Evolutionary conservation across 169 alveolate genomes (phyloP).

Genomic region (Besnoitia besnoiti): DNA sequence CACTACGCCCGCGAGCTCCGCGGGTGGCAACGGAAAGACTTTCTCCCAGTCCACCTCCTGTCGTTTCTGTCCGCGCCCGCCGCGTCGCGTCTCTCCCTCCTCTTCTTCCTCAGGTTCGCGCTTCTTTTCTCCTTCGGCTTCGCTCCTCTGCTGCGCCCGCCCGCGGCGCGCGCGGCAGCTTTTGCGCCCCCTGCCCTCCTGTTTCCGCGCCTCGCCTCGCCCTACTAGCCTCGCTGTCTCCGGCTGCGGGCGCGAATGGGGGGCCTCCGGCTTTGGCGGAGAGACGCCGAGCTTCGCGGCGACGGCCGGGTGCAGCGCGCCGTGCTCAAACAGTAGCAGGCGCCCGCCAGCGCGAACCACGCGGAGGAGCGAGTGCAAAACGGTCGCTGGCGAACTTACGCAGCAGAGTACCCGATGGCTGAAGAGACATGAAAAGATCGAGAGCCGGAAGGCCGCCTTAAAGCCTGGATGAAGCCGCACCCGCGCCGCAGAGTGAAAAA

Average conservation of each 20-base stretch:
- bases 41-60: not conserved
- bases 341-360: not conserved
- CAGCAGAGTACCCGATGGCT: conserved; percentile 21
- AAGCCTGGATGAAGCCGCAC: too few relatives aligned
- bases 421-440: not conserved
- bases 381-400: not conserved
- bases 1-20: not conserved
- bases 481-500: too few relatives aligned
- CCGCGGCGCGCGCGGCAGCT: too few relatives aligned
- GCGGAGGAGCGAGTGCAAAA: not conserved
- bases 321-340: not conserved
- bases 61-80: not conserved
- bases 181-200: not conserved
- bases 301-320: not conserved
- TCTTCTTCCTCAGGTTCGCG: not conserved
- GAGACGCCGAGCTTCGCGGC: not conserved
- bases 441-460: too few relatives aligned
- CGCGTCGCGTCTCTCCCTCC: not conserved
- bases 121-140: not conserved
- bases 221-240: not conserved
- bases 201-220: not conserved
- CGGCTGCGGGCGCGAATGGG: not conserved
- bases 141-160: too few relatives aligned
- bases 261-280: not conserved
- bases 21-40: not conserved